These are phyloP conservation scores for Heritiera littoralis DNA, from an alignment of 345 rosid species.

Conservation along the genomic window DNA sequence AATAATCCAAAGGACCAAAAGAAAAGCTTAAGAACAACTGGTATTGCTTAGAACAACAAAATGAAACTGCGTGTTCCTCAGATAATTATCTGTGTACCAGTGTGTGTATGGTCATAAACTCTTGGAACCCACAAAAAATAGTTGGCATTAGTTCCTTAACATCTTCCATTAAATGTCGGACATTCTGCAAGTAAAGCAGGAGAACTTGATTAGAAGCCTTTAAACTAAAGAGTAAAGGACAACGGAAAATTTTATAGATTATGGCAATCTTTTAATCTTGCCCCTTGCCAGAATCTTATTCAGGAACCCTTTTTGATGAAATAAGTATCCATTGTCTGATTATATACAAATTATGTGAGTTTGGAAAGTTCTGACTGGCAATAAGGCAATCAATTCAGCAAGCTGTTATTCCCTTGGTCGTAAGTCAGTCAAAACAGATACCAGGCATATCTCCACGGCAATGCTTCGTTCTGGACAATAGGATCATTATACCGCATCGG, in stretches of 20 bases:
- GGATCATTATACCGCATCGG: constrained; percentile 82
- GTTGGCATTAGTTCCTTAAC: constrained; percentile 81
- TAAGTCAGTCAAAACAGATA: background rate
- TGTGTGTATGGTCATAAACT: constrained; percentile 79
- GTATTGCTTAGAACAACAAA: constrained; percentile 1
- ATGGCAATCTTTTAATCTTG: constrained; percentile 35
- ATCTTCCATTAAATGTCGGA: constrained; percentile 71
- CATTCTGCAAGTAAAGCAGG: constrained; percentile 49
- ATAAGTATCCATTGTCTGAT: constrained; percentile 76
- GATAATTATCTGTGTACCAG: constrained; percentile 39
- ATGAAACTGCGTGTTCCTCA: background rate
- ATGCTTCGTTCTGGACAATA: constrained; percentile 35
- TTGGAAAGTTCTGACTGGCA: too few relatives aligned
- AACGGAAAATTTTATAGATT: background rate
- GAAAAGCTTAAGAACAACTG: too few relatives aligned
- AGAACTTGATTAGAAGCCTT: background rate
- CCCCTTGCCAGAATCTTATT: constrained; percentile 92
- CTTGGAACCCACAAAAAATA: constrained; percentile 81
- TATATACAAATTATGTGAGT: constrained; percentile 45
- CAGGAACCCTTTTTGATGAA: constrained; percentile 76
- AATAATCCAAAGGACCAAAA: too few relatives aligned
- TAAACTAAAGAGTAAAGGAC: background rate
- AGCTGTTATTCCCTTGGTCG: background rate
- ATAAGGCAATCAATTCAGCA: too few relatives aligned
- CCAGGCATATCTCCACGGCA: constrained; percentile 66